Percentiles rank a stretch among this genome's conserved stretches.
These are phyloP conservation scores for Narthecium ossifragum DNA, from an alignment of 106 monocot species.

Conservation along the genomic window DNA sequence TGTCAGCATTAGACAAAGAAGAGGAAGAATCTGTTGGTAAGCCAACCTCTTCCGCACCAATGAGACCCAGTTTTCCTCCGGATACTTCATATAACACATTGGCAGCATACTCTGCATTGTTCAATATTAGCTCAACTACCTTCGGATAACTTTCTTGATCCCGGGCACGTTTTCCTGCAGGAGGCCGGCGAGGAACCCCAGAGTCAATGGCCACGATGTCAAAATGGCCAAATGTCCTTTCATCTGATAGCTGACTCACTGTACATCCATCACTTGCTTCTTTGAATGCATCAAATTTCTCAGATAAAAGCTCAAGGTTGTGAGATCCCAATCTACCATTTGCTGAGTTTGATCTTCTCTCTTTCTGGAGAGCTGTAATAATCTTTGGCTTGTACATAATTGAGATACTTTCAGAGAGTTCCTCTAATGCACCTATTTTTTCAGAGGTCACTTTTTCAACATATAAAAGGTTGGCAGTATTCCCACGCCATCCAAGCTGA, in stretches of 20 bases:
- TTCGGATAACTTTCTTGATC: constrained; percentile 82
- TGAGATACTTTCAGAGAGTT: constrained; percentile 18
- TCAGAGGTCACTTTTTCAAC: constrained; percentile 25
- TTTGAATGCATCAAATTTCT: constrained; percentile 10
- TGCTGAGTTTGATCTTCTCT: constrained; percentile 43
- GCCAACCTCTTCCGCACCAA: constrained; percentile 29
- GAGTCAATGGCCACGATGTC: constrained; percentile 78
- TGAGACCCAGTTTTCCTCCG: constrained; percentile 58
- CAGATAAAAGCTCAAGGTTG: constrained; percentile 13
- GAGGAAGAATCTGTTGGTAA: constrained; percentile 14
- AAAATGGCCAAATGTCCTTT: constrained; percentile 20
- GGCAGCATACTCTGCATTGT: constrained; percentile 54
- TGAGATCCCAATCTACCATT: constrained; percentile 18
- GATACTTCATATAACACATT: constrained; percentile 76
- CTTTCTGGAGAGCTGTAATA: constrained; percentile 27
- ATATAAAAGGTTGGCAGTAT: constrained; percentile 67
- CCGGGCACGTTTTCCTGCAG: constrained; percentile 68
- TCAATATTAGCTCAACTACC: constrained; percentile 79
- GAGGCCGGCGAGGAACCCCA: constrained; percentile 86
- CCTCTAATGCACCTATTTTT: constrained; percentile 25
- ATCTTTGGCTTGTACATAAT: constrained; percentile 17
- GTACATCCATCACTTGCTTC: neutral
- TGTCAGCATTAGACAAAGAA: constrained; percentile 27
- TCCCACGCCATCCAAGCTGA: constrained; percentile 95
- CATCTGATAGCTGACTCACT: constrained; percentile 8